Percentiles rank a stretch among this genome's conserved stretches.
Conservation (phyloP, 306 rosid genomes). For the Cucurbita pepo region DNA sequence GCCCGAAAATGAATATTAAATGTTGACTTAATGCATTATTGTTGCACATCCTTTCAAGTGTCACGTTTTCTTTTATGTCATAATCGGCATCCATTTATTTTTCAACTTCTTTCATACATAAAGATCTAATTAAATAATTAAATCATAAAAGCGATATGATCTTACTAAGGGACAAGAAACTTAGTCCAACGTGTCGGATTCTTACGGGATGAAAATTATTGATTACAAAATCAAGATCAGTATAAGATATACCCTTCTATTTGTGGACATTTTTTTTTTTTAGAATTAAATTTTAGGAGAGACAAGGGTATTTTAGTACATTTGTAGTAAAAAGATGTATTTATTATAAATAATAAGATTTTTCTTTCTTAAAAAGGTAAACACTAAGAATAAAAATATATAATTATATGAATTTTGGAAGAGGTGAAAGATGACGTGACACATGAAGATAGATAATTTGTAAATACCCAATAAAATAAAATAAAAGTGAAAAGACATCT, state of each 20-base stretch:
- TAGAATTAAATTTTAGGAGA: too few species aligned
- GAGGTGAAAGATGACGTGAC: too few species aligned
- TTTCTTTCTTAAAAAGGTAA: too few species aligned
- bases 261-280: neutral
- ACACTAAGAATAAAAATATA: too few species aligned
- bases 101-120: neutral
- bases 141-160: neutral
- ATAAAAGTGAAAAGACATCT: too few species aligned
- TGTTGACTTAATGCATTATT: neutral
- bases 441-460: too few species aligned
- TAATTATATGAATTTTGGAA: too few species aligned
- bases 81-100: neutral
- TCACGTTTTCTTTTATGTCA: neutral
- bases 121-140: neutral
- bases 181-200: neutral
- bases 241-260: neutral
- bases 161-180: neutral
- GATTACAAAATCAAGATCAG: too few species aligned
- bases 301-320: neutral
- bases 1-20: too few species aligned
- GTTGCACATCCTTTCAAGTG: neutral
- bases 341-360: neutral
- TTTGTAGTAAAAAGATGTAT: neutral
- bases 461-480: too few species aligned
- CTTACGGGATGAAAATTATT: neutral